phyloP scores from a whole-genome alignment of 768 basidiomycete genomes.

The Rhodotorula paludigena region DNA sequence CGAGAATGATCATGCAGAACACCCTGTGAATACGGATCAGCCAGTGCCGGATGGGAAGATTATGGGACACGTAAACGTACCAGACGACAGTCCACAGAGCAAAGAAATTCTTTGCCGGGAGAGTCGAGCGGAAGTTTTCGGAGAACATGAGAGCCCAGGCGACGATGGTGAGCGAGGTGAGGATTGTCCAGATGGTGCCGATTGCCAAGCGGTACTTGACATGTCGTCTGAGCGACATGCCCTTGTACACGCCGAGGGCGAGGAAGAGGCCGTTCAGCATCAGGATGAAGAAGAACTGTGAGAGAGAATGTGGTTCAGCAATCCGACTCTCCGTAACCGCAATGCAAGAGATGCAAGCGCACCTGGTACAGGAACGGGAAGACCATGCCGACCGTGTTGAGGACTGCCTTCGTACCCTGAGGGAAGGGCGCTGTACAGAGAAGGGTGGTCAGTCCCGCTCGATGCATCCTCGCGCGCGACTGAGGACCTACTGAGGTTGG shows the following conservation, averaged over 20 bases:
- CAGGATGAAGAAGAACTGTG: slow-evolving; percentile 27
- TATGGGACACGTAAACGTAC: neutral
- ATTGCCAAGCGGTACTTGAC: slow-evolving; percentile 2
- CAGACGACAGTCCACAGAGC: slow-evolving; percentile 16
- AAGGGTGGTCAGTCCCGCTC: too few relatives aligned
- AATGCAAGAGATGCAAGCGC: too few relatives aligned
- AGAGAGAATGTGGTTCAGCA: neutral
- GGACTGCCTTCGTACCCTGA: slow-evolving; percentile 8
- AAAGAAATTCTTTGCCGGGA: slow-evolving; percentile 22
- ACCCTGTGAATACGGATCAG: neutral
- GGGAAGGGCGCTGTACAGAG: slow-evolving; percentile 18
- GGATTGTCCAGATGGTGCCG: slow-evolving; percentile 18
- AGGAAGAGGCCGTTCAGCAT: slow-evolving; percentile 1
- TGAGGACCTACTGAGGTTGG: too few relatives aligned
- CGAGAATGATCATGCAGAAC: slow-evolving; percentile 13
- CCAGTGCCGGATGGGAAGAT: too few relatives aligned
- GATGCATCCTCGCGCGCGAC: too few relatives aligned
- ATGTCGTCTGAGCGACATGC: neutral
- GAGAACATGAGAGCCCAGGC: slow-evolving; percentile 16
- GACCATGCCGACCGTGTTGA: slow-evolving; percentile 26
- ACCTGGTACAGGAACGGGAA: slow-evolving; percentile 16
- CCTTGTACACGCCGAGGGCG: slow-evolving; percentile 1
- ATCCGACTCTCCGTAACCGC: too few relatives aligned
- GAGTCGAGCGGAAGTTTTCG: slow-evolving; percentile 12
- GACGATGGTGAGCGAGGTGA: slow-evolving; percentile 1